Evolutionary conservation across 257 asterid species (phyloP), one percentile per base, ranked within the genome.

Genomic region (Lithospermum erythrorhizon): DNA sequence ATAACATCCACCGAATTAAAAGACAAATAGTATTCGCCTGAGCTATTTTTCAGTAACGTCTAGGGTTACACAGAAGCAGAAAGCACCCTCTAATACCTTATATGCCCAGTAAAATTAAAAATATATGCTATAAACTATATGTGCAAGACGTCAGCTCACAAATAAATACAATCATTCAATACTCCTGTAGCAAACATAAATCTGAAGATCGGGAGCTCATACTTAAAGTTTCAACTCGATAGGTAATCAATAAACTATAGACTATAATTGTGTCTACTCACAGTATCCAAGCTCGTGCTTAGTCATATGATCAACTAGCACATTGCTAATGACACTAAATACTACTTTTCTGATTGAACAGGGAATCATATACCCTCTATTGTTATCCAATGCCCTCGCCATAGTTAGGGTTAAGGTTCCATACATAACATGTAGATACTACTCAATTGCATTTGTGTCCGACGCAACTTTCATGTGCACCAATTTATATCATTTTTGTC

Each of bases 1-100:
- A 49, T 61, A 58, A 48, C 71, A 64, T 21, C 53, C 35, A 60
- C 19, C 61, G 59, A 62, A 23, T 21, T 67, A 23, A 35, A 21
- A 59, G 52, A 57, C 16, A 29, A 49, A 21, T 27, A 25, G 27
- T 17, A 20, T 25, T 21, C 10, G 1, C 18, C 18, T 18, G 20
- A 35, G 24, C n/a, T 49, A 37, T 37, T 37, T 24, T 37, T 3
- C 14, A 37, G 8, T 9, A 9, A 11, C 16, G 9, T 37, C 1
- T 41, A 14, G 49, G 49, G 49, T 41, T 41, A 41, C 18, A 1
- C 16, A 41, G 7, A 13, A 41, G 49, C 49, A 41, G 2, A 41
- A 11, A 41, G 15, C 18, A 13, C 49, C 49, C 49, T 41, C 49
- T 41, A 41, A 3, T 41, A 41, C 49, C 49, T 13, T 3, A 13